Evolutionary conservation across 83 land plant species (phyloP).

Genomic region (Thuja plicata): DNA sequence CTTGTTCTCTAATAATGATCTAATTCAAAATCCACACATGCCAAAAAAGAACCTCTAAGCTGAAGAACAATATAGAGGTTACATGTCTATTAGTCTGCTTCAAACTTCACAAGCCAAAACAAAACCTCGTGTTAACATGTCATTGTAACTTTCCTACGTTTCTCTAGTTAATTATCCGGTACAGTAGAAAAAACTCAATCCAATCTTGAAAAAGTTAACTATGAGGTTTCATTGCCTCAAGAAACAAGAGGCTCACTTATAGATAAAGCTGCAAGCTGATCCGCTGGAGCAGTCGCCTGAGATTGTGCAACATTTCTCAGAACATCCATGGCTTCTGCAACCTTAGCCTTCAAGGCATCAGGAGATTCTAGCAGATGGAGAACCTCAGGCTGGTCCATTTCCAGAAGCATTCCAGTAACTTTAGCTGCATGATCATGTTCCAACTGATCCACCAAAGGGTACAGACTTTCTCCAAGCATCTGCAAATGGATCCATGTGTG

Average conservation of each 20-base stretch:
- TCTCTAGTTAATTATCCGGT: background rate
- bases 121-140: background rate
- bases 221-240: slow-evolving; percentile 20
- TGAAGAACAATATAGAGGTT: too few species aligned
- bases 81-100: background rate
- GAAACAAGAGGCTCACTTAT: slow-evolving; percentile 46
- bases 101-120: background rate
- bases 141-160: background rate
- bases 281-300: slow-evolving; percentile 38
- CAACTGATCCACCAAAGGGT: slow-evolving; percentile 73
- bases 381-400: slow-evolving; percentile 90
- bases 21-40: too few species aligned
- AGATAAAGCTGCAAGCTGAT: slow-evolving; percentile 57
- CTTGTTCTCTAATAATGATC: background rate
- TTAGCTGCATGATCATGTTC: slow-evolving; percentile 80
- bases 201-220: background rate
- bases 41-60: too few species aligned
- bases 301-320: slow-evolving; percentile 49
- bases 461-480: slow-evolving; percentile 81
- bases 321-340: slow-evolving; percentile 85
- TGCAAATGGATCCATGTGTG: slow-evolving; percentile 14
- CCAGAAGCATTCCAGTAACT: slow-evolving; percentile 88
- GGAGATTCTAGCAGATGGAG: slow-evolving; percentile 82
- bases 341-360: slow-evolving; percentile 74
- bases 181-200: background rate